Base-by-base conservation (phyloP, 2,329 filamentous ascomycete genomes). In the Cryoendolithus antarcticus region DNA sequence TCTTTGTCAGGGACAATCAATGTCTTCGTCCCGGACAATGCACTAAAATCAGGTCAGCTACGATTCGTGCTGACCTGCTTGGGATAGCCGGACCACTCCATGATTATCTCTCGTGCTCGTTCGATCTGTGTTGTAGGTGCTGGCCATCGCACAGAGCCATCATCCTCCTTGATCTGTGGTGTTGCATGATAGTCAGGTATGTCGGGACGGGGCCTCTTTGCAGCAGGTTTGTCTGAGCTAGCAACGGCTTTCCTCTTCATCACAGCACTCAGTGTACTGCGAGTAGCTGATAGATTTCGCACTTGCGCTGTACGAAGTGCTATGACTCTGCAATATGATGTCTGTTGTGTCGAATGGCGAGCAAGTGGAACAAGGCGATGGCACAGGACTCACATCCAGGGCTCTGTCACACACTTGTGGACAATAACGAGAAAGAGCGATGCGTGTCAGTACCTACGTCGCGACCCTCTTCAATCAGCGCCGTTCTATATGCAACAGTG, bases 1-100 rank as follows among this genome's bases (percentile, higher is more conserved):
- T 82, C 77, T 50, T 81, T 82, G 52, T 82, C 78, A 0, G 79
- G 79, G 0, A 81, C 66, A 9, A 83, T 74, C 11, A 82, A 56
- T 1, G 70, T 72, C 29, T 60, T 63, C 40, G 72, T 65, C 7
- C 66, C 58, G 8, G 71, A 59, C 10, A 60, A 49, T 11, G 67
- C 74, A 54, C 75, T 78, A 44, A 8, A 37, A 3, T n/a, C 6
- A 41, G 6, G 24, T 31, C n/a, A 6, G 27, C 21, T 12, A 6
- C 9, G 6, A 2, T 11, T 31, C 29, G 9, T 11, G 32, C 4
- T 27, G 28, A 21, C 6, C 7, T 4, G 9, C 6, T 8, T 27
- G 24, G 7, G 24, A 27, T 7, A 8, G n/a, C 50, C 57, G 37
- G 58, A 73, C 76, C 76, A 79, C 54, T 76, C 66, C 34, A 54